Evolutionary conservation across 768 basidiomycete genomes (phyloP), one percentile per base, ranked within the genome.

Genomic region (Kwoniella bestiolae): DNA sequence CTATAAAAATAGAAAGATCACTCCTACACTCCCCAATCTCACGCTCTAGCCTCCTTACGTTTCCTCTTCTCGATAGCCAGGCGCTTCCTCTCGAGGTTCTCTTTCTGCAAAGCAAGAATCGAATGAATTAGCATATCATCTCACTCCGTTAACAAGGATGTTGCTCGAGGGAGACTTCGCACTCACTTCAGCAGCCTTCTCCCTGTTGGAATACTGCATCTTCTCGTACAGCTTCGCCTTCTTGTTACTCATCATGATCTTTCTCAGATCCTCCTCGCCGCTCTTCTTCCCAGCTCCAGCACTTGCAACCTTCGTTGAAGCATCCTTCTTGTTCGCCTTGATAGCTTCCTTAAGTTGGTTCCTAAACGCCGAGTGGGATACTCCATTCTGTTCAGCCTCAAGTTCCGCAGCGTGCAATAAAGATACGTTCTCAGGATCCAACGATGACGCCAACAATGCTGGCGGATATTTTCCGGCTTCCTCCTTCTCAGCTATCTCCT

Each of bases 231-330:
- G 82, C 82, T 94, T 94, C 73, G 88, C 86, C 81, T 95, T 90
- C 83, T 91, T 92, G 82, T 92, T 93, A 84, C 91, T 95, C 89
- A 96, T 89, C 87, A 97, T 86, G 89, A 97, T 95, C 86, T 94
- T 95, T 82, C 91, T 90, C 90, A 95, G 91, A 78, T 94, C 90
- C 74, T 87, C 85, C 78, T 93, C 91, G 21, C 72, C 74, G 25
- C 69, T 66, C 25, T 25, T 41, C 32, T 74, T 73, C 21, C 72
- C 74, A 81, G 68, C 83, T 47, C 57, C 70, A 69, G 71, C n/a
- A n/a, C n/a, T n/a, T n/a, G n/a, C n/a, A n/a, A n/a, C 81, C 51
- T 71, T 78, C 68, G 80, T 82, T 65, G 80, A 82, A 34, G 85
- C 58, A 31, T 28, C 56, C 49, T 62, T 64, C 32, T 67, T 50